A percentile compares a stretch with the other conserved stretches of the same genome.
Conservation (phyloP, 2,329 filamentous ascomycete genomes). For the Chalaropsis ovoidea region DNA sequence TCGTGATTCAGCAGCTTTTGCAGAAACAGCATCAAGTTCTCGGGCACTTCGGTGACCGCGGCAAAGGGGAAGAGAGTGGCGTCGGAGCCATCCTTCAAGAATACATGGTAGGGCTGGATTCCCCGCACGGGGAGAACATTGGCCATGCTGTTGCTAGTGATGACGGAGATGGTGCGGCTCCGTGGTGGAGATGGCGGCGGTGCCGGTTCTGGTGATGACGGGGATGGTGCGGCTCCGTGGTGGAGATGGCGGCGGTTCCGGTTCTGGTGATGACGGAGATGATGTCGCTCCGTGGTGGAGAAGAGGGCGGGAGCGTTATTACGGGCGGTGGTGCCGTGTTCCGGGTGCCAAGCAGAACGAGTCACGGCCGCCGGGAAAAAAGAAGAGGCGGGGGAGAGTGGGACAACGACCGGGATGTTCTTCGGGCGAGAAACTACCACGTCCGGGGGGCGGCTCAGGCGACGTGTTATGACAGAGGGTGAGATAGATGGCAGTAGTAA, state of each 20-base stretch:
- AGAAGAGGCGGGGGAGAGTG: not conserved
- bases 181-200: slow-evolving; percentile 20
- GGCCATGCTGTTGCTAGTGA: slow-evolving; percentile 21
- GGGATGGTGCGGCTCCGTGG: not conserved
- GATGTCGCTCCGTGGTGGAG: not conserved
- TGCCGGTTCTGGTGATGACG: not conserved
- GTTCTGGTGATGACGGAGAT: not conserved
- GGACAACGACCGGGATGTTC: not conserved
- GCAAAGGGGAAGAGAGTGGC: slow-evolving; percentile 77
- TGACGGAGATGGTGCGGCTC: not conserved
- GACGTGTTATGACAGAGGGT: not conserved
- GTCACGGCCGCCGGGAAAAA: not conserved
- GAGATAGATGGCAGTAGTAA: not conserved
- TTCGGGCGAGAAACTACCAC: not conserved
- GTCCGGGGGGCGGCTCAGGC: not conserved
- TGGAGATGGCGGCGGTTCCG: slow-evolving; percentile 22
- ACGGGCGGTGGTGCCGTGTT: not conserved
- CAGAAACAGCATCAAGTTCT: slow-evolving; percentile 63
- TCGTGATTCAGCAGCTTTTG: slow-evolving; percentile 79
- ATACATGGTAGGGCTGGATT: slow-evolving; percentile 52
- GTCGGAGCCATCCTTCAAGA: slow-evolving; percentile 69
- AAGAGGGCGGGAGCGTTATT: not conserved
- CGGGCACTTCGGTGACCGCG: slow-evolving; percentile 65
- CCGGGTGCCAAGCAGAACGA: not conserved
- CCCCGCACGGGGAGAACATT: slow-evolving; percentile 62